phyloP scores from a whole-genome alignment of 768 basidiomycete species.

The Kwoniella dendrophila region DNA sequence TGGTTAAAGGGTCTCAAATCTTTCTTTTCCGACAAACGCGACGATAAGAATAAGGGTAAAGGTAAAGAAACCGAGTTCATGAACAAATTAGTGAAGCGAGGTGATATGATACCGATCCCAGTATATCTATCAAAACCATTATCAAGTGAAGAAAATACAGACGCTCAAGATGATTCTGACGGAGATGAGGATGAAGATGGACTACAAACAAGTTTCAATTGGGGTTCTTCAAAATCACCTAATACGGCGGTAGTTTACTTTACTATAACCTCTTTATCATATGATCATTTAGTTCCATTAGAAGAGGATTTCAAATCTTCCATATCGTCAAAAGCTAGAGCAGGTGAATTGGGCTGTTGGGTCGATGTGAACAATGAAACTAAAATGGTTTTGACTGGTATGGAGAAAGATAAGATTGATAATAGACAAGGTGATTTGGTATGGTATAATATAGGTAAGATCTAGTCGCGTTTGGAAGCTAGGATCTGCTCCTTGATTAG shows the following conservation, averaged over 20 bases:
- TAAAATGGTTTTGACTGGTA: slow-evolving; percentile 74
- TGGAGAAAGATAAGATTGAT: slow-evolving; percentile 69
- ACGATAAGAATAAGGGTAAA: slow-evolving; percentile 10
- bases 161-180: slow-evolving; percentile 55
- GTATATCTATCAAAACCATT: slow-evolving; percentile 32
- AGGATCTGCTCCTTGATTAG: not conserved
- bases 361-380: slow-evolving; percentile 69
- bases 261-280: slow-evolving; percentile 73
- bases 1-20: slow-evolving; percentile 39
- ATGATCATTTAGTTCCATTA: slow-evolving; percentile 60
- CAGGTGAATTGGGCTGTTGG: slow-evolving; percentile 82
- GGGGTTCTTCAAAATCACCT: not conserved
- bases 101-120: slow-evolving; percentile 51
- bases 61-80: slow-evolving; percentile 10
- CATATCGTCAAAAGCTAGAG: slow-evolving; percentile 59
- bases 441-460: slow-evolving; percentile 61
- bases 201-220: no score
- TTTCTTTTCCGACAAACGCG: slow-evolving; percentile 33
- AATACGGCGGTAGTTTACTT: slow-evolving; percentile 67
- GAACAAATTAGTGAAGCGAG: slow-evolving; percentile 35
- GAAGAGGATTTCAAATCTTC: slow-evolving; percentile 55
- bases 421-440: slow-evolving; percentile 60
- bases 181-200: no score
- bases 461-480: not conserved
- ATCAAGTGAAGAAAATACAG: slow-evolving; percentile 68